phyloP scores from a whole-genome alignment of 2,329 filamentous ascomycete species.

The Acrocalymma vagum region DNA sequence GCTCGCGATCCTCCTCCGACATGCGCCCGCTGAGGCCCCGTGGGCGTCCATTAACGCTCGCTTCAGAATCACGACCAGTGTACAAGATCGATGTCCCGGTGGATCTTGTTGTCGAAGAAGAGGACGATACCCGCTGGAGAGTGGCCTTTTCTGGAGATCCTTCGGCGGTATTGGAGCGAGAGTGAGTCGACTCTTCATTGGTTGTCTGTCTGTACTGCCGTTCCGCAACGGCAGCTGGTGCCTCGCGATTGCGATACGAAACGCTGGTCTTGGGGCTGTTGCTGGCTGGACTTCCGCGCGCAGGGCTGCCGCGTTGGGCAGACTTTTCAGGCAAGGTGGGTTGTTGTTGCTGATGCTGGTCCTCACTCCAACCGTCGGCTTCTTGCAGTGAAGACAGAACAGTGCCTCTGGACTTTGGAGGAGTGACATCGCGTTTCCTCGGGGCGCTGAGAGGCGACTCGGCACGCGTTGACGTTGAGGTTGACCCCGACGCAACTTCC shows the following conservation, averaged over 20 bases:
- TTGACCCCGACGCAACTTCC: conserved; percentile 15
- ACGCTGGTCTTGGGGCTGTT: conserved; percentile 26
- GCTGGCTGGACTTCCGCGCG: conserved; percentile 17
- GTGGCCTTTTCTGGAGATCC: conserved; percentile 34
- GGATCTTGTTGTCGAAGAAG: conserved; percentile 39
- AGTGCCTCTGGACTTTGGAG: conserved; percentile 29
- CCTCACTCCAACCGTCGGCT: conserved; percentile 25
- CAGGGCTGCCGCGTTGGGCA: conserved; percentile 10
- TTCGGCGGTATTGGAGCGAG: conserved; percentile 23
- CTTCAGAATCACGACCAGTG: conserved; percentile 42
- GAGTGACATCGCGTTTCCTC: conserved; percentile 28
- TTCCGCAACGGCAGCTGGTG: conserved; percentile 21
- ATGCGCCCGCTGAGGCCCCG: conserved; percentile 39
- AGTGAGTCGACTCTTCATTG: conserved; percentile 30
- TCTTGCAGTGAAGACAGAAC: conserved; percentile 41
- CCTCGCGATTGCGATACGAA: conserved; percentile 26
- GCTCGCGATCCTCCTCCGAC: conserved; percentile 49
- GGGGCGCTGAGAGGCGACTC: conserved; percentile 20
- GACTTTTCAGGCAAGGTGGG: conserved; percentile 8
- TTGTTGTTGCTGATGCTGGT: conserved; percentile 13
- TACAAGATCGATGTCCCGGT: conserved; percentile 40
- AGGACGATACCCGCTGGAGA: conserved; percentile 43
- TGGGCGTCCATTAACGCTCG: conserved; percentile 35
- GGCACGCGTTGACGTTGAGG: conserved; percentile 5
- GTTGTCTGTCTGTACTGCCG: conserved; percentile 30